Conservation (phyloP, 495 filamentous ascomycete genomes). For the Hypoxylon fuscum region DNA sequence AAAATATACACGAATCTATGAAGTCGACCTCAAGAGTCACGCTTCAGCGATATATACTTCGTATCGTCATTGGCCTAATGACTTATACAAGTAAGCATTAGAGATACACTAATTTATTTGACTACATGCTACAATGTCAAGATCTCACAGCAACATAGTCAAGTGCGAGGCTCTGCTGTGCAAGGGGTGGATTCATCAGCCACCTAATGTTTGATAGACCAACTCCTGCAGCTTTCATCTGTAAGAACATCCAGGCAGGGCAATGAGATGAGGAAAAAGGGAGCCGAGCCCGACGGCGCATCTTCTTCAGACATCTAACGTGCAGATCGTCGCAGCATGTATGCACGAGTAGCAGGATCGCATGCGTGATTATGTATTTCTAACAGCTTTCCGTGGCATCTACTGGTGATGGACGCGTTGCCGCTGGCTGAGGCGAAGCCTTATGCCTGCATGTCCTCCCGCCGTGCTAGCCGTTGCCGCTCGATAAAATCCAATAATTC, state of each 20-base stretch:
- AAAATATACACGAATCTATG: conserved; percentile 5
- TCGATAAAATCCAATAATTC: conserved; percentile 6
- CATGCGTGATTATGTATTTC: conserved; percentile 1
- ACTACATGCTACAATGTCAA: background rate
- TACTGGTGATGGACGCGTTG: conserved; percentile 14
- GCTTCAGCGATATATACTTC: background rate
- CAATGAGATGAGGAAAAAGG: background rate
- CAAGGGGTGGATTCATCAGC: conserved; percentile 13
- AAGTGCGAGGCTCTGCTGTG: conserved; percentile 24
- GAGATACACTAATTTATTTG: background rate
- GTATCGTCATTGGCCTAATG: background rate
- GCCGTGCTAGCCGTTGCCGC: conserved; percentile 20
- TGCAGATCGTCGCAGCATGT: conserved; percentile 23
- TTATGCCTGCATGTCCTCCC: conserved; percentile 13
- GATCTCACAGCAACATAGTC: conserved; percentile 3
- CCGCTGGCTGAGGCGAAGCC: conserved; percentile 31
- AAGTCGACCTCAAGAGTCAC: background rate
- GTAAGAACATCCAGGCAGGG: background rate
- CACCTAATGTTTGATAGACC: conserved; percentile 4
- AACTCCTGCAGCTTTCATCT: conserved; percentile 8
- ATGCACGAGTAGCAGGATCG: conserved; percentile 29
- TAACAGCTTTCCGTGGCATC: conserved; percentile 14
- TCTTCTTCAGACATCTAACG: conserved; percentile 9
- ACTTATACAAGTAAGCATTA: background rate
- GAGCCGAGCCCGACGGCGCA: conserved; percentile 7